Evolutionary conservation across 169 alveolate genomes (phyloP), one percentile per base, ranked within the genome.

Genomic region (Cyclospora cayetanensis): DNA sequence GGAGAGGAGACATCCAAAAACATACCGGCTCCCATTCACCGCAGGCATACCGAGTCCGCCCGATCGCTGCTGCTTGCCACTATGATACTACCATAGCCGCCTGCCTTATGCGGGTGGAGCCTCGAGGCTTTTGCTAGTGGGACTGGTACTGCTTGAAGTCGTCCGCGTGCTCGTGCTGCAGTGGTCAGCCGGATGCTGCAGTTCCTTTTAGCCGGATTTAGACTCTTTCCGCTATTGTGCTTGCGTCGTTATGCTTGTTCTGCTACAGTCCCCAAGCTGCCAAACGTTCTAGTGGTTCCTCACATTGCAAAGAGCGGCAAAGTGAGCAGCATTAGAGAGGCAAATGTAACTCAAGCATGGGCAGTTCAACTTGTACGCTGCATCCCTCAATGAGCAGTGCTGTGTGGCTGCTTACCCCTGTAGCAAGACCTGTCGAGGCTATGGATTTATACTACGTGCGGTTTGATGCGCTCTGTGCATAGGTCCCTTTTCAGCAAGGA

Each of bases 21-120:
- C 93, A 42, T 96, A 95, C 79, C 93, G 95, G 79, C 94, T 96
- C 15, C 98, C 98, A 5, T 96, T 95, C 80, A 93, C 98, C 1
- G 93, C 95, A 46, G 95, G 95, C 55, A 60, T 95, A 15, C 82
- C 93, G 85, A 94, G 92, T 86, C 27, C 22, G 70, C 43, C 37
- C 20, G 12, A 18, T n/a, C 46, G 20, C 80, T 2, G 12, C 53
- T n/a, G 46, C 39, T 34, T 1, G 39, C 46, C 80, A 68, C 22
- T 0, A 31, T 18, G 25, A 18, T 18, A n/a, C 46, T 68, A 68
- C 2, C 22, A 50, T 18, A 50, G 22, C 12, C 27, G 27, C 12
- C 27, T 50, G 12, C 2, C 63, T 18, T 50, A 18, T 50, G 63
- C 2, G 12, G 63, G 27, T n/a, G 63, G 27, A 18, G 63, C 63